Evolutionary conservation across 495 filamentous ascomycete genomes (phyloP).

Genomic region (Neurospora pannonica): DNA sequence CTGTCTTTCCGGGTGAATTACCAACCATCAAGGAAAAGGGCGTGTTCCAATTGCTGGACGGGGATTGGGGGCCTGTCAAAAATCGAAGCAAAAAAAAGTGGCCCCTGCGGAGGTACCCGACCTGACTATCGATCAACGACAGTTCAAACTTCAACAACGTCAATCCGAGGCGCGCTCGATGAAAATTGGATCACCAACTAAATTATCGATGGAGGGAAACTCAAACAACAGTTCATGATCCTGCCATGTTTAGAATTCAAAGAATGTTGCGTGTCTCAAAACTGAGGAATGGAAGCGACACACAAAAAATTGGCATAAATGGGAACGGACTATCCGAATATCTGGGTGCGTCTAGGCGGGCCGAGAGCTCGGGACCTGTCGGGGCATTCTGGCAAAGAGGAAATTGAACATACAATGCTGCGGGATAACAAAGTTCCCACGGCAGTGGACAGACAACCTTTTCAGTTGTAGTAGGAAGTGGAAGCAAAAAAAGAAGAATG

Average conservation of each 20-base stretch:
- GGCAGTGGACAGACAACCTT: not conserved
- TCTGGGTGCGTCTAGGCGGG: not conserved
- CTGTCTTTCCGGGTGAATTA: not conserved
- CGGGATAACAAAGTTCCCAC: not conserved
- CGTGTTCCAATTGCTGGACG: not conserved
- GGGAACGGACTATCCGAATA: not conserved
- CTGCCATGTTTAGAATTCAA: not conserved
- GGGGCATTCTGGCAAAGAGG: not conserved
- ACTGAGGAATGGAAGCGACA: not conserved
- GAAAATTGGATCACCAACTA: not conserved
- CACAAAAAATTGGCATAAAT: not conserved
- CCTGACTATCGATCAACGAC: not conserved
- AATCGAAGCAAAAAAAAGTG: not conserved
- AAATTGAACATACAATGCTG: not conserved
- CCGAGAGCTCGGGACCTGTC: not conserved
- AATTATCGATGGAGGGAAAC: not conserved
- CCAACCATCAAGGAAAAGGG: not conserved
- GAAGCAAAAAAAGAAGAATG: not conserved
- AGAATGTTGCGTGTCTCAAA: not conserved
- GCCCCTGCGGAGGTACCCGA: not conserved
- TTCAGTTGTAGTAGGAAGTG: not conserved
- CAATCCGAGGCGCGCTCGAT: not conserved
- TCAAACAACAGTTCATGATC: not conserved
- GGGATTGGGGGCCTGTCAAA: not conserved
- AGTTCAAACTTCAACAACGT: not conserved